Evolutionary conservation across 2,329 filamentous ascomycete genomes (phyloP), one percentile per base, ranked within the genome.

Genomic region (Cytospora mali): DNA sequence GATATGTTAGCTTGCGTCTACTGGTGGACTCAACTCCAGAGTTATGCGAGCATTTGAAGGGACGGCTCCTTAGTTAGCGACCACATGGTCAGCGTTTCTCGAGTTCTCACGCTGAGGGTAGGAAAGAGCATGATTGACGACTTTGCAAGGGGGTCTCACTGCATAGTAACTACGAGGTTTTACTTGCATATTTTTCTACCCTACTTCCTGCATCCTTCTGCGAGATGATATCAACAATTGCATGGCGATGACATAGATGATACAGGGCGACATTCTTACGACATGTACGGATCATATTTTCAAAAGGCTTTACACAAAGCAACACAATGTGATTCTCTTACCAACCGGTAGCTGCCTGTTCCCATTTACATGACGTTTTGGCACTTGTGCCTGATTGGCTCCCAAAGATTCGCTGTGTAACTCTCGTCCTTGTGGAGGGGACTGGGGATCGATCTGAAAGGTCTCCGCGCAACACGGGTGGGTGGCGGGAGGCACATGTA

Each of bases 301-400:
- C 59, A 62, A 46, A 57, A 49, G 55, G 28, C n/a, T 33, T 28
- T 58, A n/a, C 31, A 42, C n/a, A 49, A 18, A 51, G 18, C 23
- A 51, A 31, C 28, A 4, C 6, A 3, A 16, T 14, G 6, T 18
- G 18, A 42, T 28, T 33, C 28, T 28, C 1, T 33, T 39, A n/a
- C 23, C 52, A 27, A 4, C 18, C n/a, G n/a, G n/a, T n/a, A 16
- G n/a, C n/a, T 27, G 11, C 21, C 3, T 35, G 14, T 33, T 14
- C 14, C 5, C 31, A 35, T 18, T 33, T 10, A 10, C 21, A 16
- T 33, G 14, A 11, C 27, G 10, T n/a, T 23, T 13, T 54, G 35
- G 18, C 16, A 16, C 28, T 60, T 27, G 27, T 48, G 25, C 25
- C 27, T 31, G 16, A 6, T 14, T 48, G 33, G n/a, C 14, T 18